Evolutionary conservation across 768 basidiomycete species (phyloP).

Genomic region (Floccularia luteovirens): DNA sequence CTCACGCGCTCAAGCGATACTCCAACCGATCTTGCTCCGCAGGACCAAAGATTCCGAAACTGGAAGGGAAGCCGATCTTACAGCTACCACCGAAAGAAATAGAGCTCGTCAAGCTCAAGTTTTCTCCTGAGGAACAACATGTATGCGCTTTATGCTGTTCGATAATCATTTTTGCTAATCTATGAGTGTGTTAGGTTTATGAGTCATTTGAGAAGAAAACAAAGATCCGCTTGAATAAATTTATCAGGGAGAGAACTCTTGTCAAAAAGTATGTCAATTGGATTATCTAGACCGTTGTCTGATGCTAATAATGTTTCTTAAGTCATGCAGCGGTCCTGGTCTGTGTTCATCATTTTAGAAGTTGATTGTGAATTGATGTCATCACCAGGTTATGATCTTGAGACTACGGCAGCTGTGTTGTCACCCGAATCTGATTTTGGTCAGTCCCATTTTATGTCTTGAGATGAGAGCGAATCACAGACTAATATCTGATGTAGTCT

Average conservation of each 20-base stretch:
- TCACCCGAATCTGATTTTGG: slow-evolving; percentile 66
- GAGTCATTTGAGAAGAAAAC: slow-evolving; percentile 47
- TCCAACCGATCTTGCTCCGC: slow-evolving; percentile 61
- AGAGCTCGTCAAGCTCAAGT: slow-evolving; percentile 51
- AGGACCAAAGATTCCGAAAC: slow-evolving; percentile 60
- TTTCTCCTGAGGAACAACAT: slow-evolving; percentile 58
- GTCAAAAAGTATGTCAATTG: slow-evolving; percentile 55
- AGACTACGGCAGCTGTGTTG: slow-evolving; percentile 69
- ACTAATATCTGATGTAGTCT: slow-evolving; percentile 15
- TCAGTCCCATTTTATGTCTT: slow-evolving; percentile 16
- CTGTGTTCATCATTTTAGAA: slow-evolving; percentile 2
- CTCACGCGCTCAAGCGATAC: slow-evolving; percentile 56
- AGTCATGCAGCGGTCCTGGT: slow-evolving; percentile 46
- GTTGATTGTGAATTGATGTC: neutral
- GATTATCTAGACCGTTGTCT: neutral
- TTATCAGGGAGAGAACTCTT: slow-evolving; percentile 55
- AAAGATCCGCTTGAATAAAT: slow-evolving; percentile 49
- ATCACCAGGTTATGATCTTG: slow-evolving; percentile 56
- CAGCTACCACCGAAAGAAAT: slow-evolving; percentile 55
- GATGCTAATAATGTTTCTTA: neutral
- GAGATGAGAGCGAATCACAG: neutral
- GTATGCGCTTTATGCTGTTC: slow-evolving; percentile 22
- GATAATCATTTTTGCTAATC: neutral
- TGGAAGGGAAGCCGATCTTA: slow-evolving; percentile 66
- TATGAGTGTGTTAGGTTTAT: slow-evolving; percentile 36